Percentiles rank a stretch among this genome's conserved stretches.
phyloP scores from a whole-genome alignment of 495 filamentous ascomycete genomes.

The Pseudotulostoma volvatum region DNA sequence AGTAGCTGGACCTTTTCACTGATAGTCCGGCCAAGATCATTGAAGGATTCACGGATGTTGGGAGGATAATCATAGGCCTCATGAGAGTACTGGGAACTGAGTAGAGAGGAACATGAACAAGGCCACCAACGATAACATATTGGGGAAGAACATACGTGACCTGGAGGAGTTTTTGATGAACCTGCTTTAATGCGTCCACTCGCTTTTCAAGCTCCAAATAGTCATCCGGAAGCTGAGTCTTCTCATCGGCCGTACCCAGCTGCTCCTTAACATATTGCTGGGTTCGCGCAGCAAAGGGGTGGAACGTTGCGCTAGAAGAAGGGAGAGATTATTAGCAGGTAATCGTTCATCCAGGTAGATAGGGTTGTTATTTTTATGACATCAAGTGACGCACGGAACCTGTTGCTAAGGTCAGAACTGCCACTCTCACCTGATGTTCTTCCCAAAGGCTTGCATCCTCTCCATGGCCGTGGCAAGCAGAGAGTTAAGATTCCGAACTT shows the following conservation, averaged over 20 bases:
- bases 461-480: too few relatives aligned
- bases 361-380: slow-evolving; percentile 4
- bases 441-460: slow-evolving; percentile 56
- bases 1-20: slow-evolving; percentile 87
- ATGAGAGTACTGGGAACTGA: slow-evolving; percentile 82
- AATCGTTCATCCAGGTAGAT: slow-evolving; percentile 1
- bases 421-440: slow-evolving; percentile 47
- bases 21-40: slow-evolving; percentile 87
- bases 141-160: slow-evolving; percentile 59
- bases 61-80: slow-evolving; percentile 99
- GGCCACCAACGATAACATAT: neutral
- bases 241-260: slow-evolving; percentile 86
- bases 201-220: slow-evolving; percentile 98
- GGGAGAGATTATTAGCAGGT: slow-evolving; percentile 13
- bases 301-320: slow-evolving; percentile 45
- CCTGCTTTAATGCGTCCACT: slow-evolving; percentile 91
- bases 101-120: neutral
- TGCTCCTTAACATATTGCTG: slow-evolving; percentile 97
- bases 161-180: slow-evolving; percentile 88
- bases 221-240: slow-evolving; percentile 93
- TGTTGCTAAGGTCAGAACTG: slow-evolving; percentile 3
- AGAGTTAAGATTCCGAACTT: too few relatives aligned
- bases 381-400: slow-evolving; percentile 4
- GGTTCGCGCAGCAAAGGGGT: slow-evolving; percentile 81
- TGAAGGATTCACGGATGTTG: slow-evolving; percentile 95